Evolutionary conservation across 768 basidiomycete genomes (phyloP).

Genomic region (Tylopilus felleus): DNA sequence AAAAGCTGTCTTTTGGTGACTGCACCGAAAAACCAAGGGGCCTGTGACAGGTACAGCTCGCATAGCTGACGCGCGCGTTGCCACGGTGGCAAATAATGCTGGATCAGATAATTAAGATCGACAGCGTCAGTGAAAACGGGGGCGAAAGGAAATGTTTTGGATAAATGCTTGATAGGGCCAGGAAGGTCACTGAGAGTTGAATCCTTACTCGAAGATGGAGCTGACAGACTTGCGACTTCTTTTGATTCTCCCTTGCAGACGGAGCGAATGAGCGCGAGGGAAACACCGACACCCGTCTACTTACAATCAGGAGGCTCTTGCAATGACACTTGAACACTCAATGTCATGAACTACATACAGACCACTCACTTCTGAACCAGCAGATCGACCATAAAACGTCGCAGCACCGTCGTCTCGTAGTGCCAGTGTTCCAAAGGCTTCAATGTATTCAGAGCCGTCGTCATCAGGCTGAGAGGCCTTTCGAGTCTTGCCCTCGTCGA

Average conservation of each 20-base stretch:
- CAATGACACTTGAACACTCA: background rate
- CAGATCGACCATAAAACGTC: conserved; percentile 71
- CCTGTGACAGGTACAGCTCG: conserved; percentile 72
- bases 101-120: conserved; percentile 45
- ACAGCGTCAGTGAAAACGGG: conserved; percentile 33
- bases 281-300: conserved; percentile 14
- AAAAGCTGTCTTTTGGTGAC: conserved; percentile 59
- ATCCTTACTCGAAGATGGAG: background rate
- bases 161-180: conserved; percentile 23
- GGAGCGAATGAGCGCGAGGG: background rate
- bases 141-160: conserved; percentile 51
- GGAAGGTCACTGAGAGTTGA: conserved; percentile 20
- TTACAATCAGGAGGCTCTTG: conserved; percentile 54
- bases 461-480: conserved; percentile 28
- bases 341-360: conserved; percentile 16
- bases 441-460: conserved; percentile 53
- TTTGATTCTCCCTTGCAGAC: conserved; percentile 24
- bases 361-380: conserved; percentile 61
- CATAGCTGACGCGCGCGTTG: conserved; percentile 54
- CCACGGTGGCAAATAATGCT: conserved; percentile 56
- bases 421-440: conserved; percentile 67
- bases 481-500: conserved; percentile 35
- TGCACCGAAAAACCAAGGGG: conserved; percentile 78
- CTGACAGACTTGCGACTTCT: background rate
- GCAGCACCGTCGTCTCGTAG: conserved; percentile 66